Base-by-base conservation (phyloP, 140 eudicot genomes). In the Senecio squalidus region DNA sequence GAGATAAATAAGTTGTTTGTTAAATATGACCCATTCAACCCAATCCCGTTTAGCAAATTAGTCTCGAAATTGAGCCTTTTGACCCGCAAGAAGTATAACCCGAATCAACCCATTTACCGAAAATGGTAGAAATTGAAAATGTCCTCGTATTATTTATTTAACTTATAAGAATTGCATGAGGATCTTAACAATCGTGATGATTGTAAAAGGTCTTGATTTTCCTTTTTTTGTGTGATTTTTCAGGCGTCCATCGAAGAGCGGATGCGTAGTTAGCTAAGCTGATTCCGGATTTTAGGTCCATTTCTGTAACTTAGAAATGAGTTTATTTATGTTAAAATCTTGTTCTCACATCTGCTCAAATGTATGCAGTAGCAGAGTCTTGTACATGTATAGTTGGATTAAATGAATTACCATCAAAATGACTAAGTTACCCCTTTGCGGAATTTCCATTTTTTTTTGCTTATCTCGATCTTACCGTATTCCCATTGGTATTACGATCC, bases 361-460 rank as follows among this genome's bases (percentile, higher is more conserved):
- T 64, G 56, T 78, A 64, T 55, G 76, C 67, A 55, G 70, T 64
- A 67, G 66, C 71, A 76, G 63, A 52, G 75, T 68, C 74, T 66
- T 82, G 95, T 85, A 85, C 80, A 81, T 84, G 84, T 76, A 74
- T 76, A 81, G 95, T 55, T 65, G 67, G 65, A 78, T 74, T 36
- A 43, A 60, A 45, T 74, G 56, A 58, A 49, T 57, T 67, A 78
- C 53, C 69, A 29, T 69, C 62, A 65, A 64, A 74, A 64, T 66
- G 71, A 31, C 67, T 30, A 48, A 60, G 65, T 72, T 43, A 30
- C 60, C 47, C 68, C 69, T 56, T 69, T 64, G 40, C 17, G 1
- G 21, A 18, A 40, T 71, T 71, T 36, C 29, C 10, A 2, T 67
- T 38, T 60, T 55, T 67, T 38, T 54, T 55, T 27, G 3, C 61